Conservation (phyloP, 164 flowering plant species). For the Aristolochia contorta region DNA sequence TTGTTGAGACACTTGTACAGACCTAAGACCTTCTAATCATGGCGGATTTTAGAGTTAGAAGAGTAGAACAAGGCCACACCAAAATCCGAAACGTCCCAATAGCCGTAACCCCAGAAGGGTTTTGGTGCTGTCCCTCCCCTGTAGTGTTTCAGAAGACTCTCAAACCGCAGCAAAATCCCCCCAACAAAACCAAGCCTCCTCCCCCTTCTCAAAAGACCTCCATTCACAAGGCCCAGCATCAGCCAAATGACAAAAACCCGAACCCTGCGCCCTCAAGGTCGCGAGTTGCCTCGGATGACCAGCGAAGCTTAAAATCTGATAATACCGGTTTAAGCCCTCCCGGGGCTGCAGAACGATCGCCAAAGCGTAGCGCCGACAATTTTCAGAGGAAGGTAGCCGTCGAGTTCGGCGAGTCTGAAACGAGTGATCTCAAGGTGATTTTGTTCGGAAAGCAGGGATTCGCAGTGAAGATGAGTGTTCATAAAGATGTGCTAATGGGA, state of each 20-base stretch:
- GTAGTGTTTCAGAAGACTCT: constrained; percentile 68
- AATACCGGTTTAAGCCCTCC: constrained; percentile 21
- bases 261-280: constrained; percentile 29
- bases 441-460: constrained; percentile 81
- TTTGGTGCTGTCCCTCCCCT: constrained; percentile 98
- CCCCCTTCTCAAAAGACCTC: constrained; percentile 36
- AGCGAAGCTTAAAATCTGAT: constrained; percentile 24
- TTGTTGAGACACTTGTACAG: neutral
- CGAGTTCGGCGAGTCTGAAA: constrained; percentile 89
- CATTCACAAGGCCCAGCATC: constrained; percentile 45
- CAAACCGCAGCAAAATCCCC: constrained; percentile 43
- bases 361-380: constrained; percentile 47
- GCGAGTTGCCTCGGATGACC: constrained; percentile 30
- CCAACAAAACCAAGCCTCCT: constrained; percentile 48
- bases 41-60: constrained; percentile 67
- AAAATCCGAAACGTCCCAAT: constrained; percentile 87
- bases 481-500: constrained; percentile 50
- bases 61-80: constrained; percentile 60
- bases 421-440: constrained; percentile 71
- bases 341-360: constrained; percentile 32
- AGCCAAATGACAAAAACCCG: constrained; percentile 34
- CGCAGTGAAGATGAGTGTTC: constrained; percentile 78
- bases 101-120: constrained; percentile 98
- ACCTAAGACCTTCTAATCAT: constrained; percentile 21
- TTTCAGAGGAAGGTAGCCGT: constrained; percentile 69